Conservation (phyloP, 768 basidiomycete genomes). For the Infundibulicybe gibba region DNA sequence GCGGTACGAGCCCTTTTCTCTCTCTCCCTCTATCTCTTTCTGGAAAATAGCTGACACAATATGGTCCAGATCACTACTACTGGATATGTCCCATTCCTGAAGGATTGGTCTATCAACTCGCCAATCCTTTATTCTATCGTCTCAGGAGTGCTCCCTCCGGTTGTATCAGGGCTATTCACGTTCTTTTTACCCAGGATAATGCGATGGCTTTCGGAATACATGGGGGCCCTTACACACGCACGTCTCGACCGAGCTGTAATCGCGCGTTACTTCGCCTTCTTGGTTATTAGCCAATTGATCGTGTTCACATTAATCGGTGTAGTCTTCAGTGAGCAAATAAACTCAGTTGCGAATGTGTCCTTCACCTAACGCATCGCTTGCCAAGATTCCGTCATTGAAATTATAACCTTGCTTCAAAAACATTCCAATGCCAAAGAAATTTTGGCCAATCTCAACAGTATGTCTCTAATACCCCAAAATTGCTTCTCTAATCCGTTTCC, state of each 20-base stretch:
- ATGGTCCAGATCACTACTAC: slow-evolving; percentile 36
- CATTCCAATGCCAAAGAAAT: slow-evolving; percentile 20
- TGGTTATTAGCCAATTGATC: slow-evolving; percentile 80
- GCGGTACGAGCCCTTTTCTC: slow-evolving; percentile 35
- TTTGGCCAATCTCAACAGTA: slow-evolving; percentile 26
- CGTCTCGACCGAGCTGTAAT: slow-evolving; percentile 75
- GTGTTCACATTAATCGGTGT: slow-evolving; percentile 83
- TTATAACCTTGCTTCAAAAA: slow-evolving; percentile 22
- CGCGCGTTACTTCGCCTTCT: slow-evolving; percentile 81
- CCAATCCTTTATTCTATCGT: slow-evolving; percentile 64
- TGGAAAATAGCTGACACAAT: background rate
- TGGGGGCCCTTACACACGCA: slow-evolving; percentile 50
- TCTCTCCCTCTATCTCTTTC: too few species aligned
- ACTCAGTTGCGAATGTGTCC: background rate
- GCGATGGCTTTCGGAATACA: slow-evolving; percentile 65
- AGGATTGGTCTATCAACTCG: slow-evolving; percentile 55
- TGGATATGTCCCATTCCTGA: slow-evolving; percentile 60
- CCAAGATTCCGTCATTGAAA: slow-evolving; percentile 25
- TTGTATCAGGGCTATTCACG: slow-evolving; percentile 69
- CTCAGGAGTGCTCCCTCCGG: slow-evolving; percentile 81
- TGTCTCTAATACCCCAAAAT: slow-evolving; percentile 5
- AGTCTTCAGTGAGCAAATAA: slow-evolving; percentile 53
- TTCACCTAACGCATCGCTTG: background rate
- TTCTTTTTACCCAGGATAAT: slow-evolving; percentile 78
- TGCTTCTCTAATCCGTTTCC: background rate